These are phyloP conservation scores for Monilinia polystroma DNA, from an alignment of 2,329 filamentous ascomycete genomes.

Conservation along the genomic window DNA sequence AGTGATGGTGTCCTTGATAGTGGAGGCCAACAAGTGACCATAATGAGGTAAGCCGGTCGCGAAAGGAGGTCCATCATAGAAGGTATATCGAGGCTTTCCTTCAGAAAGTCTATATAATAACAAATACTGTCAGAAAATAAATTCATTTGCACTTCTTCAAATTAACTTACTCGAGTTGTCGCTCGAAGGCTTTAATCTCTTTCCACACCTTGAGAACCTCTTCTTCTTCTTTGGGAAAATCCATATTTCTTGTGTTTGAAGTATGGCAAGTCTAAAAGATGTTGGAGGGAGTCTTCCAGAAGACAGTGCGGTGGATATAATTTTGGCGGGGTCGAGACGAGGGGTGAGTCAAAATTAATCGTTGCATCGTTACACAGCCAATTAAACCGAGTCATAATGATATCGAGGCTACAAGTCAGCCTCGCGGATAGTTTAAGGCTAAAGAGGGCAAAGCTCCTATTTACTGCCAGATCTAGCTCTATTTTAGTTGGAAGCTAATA, in stretches of 20 bases:
- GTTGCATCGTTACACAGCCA: not conserved
- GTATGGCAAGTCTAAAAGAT: not conserved
- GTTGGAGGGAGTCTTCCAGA: not conserved
- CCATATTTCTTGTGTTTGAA: conserved; percentile 14
- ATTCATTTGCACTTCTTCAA: not conserved
- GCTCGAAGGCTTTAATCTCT: conserved; percentile 20
- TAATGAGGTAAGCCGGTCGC: conserved; percentile 70
- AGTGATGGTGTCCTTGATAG: conserved; percentile 96
- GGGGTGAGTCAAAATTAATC: conserved; percentile 17
- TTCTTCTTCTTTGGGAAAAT: conserved; percentile 20
- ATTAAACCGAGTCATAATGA: not conserved
- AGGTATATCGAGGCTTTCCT: conserved; percentile 82
- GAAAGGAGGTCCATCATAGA: conserved; percentile 87
- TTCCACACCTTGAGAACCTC: conserved; percentile 17
- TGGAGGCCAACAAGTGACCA: conserved; percentile 75
- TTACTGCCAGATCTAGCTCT: not conserved
- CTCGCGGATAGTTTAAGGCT: not conserved
- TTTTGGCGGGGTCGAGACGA: conserved; percentile 13
- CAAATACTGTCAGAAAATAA: conserved; percentile 3
- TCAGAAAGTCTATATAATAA: conserved; percentile 60
- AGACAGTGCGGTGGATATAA: conserved; percentile 3
- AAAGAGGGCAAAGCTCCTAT: not conserved
- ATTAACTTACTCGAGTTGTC: conserved; percentile 19
- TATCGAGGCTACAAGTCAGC: conserved; percentile 7
- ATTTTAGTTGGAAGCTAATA: not conserved